Percentiles rank a stretch among this genome's conserved stretches.
Evolutionary conservation across 495 filamentous ascomycete species (phyloP).

Genomic region (Penicillium daleae): DNA sequence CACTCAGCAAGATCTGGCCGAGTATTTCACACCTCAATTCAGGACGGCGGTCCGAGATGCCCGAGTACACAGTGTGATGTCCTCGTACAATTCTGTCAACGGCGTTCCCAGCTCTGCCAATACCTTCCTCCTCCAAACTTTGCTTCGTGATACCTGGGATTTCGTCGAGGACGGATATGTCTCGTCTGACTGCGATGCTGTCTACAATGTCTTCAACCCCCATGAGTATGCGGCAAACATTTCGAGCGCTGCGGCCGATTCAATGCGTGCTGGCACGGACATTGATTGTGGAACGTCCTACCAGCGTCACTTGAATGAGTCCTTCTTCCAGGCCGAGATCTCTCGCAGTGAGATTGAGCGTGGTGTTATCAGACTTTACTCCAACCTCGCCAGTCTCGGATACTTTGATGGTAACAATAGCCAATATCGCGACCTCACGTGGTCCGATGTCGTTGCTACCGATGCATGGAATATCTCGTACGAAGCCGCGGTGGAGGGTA

Average conservation of each 20-base stretch:
- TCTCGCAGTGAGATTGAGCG: constrained; percentile 55
- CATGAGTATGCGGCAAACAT: constrained; percentile 55
- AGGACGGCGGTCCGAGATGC: constrained; percentile 50
- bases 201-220: constrained; percentile 59
- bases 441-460: constrained; percentile 55
- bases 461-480: constrained; percentile 59
- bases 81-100: constrained; percentile 65
- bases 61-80: constrained; percentile 61
- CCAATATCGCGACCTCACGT: constrained; percentile 55
- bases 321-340: constrained; percentile 52
- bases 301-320: constrained; percentile 51
- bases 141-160: constrained; percentile 56
- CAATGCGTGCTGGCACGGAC: constrained; percentile 64
- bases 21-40: constrained; percentile 53
- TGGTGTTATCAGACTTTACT: constrained; percentile 59
- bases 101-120: constrained; percentile 61
- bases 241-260: constrained; percentile 52
- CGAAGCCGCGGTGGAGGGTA: constrained; percentile 61
- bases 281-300: constrained; percentile 64
- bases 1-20: constrained; percentile 56
- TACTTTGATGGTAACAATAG: constrained; percentile 59
- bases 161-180: constrained; percentile 58
- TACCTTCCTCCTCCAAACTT: constrained; percentile 58
- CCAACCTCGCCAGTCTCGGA: constrained; percentile 57
- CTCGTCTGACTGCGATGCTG: constrained; percentile 60